phyloP scores from a whole-genome alignment of 495 filamentous ascomycete genomes.

The Aspergillus bertholletiae region DNA sequence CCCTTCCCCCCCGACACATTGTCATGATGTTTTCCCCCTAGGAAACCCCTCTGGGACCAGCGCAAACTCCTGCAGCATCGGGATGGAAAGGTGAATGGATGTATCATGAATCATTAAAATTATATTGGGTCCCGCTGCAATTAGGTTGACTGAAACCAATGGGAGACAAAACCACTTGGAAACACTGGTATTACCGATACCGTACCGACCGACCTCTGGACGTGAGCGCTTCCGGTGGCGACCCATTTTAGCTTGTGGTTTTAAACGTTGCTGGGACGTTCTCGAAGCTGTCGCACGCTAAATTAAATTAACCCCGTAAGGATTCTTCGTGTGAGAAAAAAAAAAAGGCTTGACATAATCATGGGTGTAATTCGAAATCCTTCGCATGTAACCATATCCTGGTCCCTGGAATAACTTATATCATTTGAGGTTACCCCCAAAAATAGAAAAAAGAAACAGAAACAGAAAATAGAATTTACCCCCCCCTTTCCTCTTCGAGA shows the following conservation, averaged over 20 bases:
- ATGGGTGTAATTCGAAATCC: background rate
- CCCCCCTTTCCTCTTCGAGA: background rate
- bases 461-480: too few relatives aligned
- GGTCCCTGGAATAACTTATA: too few relatives aligned
- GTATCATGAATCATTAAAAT: background rate
- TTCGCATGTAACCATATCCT: background rate
- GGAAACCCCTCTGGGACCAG: background rate
- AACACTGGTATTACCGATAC: slow-evolving; percentile 6
- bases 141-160: background rate
- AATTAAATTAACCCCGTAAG: background rate
- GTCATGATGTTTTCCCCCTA: too few relatives aligned
- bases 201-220: too few relatives aligned
- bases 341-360: background rate
- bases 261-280: slow-evolving; percentile 12
- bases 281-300: slow-evolving; percentile 8
- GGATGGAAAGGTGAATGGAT: background rate
- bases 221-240: slow-evolving; percentile 4
- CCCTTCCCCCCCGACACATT: too few relatives aligned
- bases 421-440: too few relatives aligned
- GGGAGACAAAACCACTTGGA: background rate
- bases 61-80: too few relatives aligned
- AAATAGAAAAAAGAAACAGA: too few relatives aligned
- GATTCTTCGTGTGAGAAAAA: background rate
- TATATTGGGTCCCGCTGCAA: background rate
- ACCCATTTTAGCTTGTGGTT: slow-evolving; percentile 5